Percentiles rank a stretch among this genome's conserved stretches.
Conservation (phyloP, 495 filamentous ascomycete species). For the Tuber borchii region DNA sequence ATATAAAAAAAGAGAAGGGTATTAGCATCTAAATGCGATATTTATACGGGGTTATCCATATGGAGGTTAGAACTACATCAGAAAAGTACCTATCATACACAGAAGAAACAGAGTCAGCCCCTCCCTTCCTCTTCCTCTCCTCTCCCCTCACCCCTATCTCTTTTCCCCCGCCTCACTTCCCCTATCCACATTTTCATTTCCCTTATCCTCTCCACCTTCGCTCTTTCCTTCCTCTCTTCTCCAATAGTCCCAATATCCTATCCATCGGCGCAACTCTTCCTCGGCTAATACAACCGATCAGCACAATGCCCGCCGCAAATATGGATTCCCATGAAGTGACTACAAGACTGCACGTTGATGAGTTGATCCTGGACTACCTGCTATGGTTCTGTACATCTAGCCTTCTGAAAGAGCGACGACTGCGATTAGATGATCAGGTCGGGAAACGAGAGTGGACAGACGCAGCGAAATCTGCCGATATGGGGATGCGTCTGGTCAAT, state of each 20-base stretch:
- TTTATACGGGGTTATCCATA: not conserved
- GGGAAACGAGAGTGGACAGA: constrained; percentile 32
- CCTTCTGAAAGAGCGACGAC: constrained; percentile 28
- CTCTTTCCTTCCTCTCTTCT: not conserved
- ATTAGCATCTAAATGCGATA: not conserved
- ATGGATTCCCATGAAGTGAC: not conserved
- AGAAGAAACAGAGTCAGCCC: not conserved
- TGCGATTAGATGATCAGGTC: constrained; percentile 26
- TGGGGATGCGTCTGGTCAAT: constrained; percentile 35
- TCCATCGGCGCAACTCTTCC: not conserved
- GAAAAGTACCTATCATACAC: not conserved
- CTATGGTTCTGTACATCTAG: constrained; percentile 37
- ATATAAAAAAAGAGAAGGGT: not conserved
- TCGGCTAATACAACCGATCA: not conserved
- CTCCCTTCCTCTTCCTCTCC: not conserved
- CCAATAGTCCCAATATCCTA: not conserved
- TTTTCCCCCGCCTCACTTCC: constrained; percentile 5
- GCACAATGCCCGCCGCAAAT: not conserved
- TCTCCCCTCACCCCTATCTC: constrained; percentile 3
- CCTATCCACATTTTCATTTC: not conserved
- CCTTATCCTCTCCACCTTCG: not conserved
- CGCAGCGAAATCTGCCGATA: constrained; percentile 35
- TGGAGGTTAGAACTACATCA: not conserved
- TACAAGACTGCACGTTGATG: constrained; percentile 34
- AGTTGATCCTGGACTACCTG: constrained; percentile 39